phyloP scores from a whole-genome alignment of 345 rosid genomes.

The Citrus sinensis region DNA sequence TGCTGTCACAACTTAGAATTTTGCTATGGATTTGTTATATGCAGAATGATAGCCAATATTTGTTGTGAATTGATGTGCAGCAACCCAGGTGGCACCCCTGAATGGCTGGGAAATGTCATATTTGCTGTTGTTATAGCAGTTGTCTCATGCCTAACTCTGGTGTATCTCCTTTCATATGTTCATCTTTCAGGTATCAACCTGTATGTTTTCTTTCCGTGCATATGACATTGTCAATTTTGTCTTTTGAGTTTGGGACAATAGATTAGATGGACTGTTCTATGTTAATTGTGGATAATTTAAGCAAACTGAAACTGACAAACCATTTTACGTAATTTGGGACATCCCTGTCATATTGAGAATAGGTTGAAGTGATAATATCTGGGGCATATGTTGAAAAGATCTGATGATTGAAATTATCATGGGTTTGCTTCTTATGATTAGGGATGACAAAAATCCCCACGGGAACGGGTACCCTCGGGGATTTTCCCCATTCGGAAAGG shows the following conservation, averaged over 20 bases:
- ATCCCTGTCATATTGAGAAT: neutral
- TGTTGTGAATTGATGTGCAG: slow-evolving; percentile 38
- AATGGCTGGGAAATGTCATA: slow-evolving; percentile 70
- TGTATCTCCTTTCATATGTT: slow-evolving; percentile 78
- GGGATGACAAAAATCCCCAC: no score
- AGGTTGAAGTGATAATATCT: neutral
- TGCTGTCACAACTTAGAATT: neutral
- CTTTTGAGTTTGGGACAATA: neutral
- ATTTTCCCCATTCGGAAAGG: no score
- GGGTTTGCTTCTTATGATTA: neutral
- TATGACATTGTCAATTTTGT: neutral
- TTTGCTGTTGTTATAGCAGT: slow-evolving; percentile 58
- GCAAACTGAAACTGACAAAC: neutral
- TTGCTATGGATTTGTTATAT: neutral
- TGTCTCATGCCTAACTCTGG: slow-evolving; percentile 64
- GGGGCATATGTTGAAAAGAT: neutral
- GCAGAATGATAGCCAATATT: neutral
- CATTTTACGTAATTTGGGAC: neutral
- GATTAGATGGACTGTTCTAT: neutral
- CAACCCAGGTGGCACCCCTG: slow-evolving; percentile 81
- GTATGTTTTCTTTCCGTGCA: slow-evolving; percentile 16
- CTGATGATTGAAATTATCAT: neutral
- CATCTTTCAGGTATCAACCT: slow-evolving; percentile 71
- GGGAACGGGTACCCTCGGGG: no score
- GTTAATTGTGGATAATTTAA: neutral